Evolutionary conservation across 306 rosid genomes (phyloP), one percentile per base, ranked within the genome.

Genomic region (Pyrus betulifolia): DNA sequence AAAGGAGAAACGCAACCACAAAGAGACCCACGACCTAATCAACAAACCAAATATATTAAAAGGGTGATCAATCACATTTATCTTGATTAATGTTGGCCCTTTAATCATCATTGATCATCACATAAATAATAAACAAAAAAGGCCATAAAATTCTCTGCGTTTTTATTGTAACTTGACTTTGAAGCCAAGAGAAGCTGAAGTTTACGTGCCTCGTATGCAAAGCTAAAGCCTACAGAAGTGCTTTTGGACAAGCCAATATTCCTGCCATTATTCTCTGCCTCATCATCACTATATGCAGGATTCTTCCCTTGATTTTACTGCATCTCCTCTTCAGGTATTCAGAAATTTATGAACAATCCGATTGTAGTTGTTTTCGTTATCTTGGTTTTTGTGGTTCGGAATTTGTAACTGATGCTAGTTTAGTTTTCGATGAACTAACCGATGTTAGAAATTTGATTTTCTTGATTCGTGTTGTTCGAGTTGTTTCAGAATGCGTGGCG

Each of bases 121-220:
- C 59, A 63, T 15, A 25, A 45, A 1, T 14, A 49, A 49, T 15
- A 49, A 49, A 49, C 3, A 15, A 49, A 68, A 38, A 70, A 75
- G 69, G 30, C 78, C 78, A 42, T 58, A 27, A 49, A 49, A 74
- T 77, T 77, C 58, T 67, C 45, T n/a, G 75, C 73, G 74, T 49
- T 63, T 71, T 73, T 45, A 78, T 55, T 78, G 74, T 83, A 70
- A 22, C 96, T 89, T 91, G 86, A 84, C 89, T 91, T 90, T 12
- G 4, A 90, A 90, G 91, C 89, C 82, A 87, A 87, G 88, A 77
- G 84, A 84, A 82, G 78, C 14, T 64, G 78, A 86, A 83, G 88
- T 69, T 91, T 85, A 84, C 90, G 78, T 93, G 91, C 84, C 78
- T 68, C 11, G 49, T 74, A 87, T 89, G 90, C 88, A 82, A 93